Evolutionary conservation across 495 filamentous ascomycete genomes (phyloP).

Genomic region (Penicillium canariense): DNA sequence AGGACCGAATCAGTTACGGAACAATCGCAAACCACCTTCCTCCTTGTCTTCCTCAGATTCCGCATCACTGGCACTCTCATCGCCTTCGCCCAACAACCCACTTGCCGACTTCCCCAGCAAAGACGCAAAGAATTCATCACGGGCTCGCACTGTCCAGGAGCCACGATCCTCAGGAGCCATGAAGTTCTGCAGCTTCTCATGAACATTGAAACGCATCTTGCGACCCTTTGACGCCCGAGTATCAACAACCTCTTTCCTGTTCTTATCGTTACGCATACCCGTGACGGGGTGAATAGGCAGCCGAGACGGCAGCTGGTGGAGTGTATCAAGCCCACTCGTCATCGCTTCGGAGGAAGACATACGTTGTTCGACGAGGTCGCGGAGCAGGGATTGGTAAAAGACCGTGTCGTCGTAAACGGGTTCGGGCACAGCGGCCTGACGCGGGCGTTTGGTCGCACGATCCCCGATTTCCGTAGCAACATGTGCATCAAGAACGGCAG

Average conservation of each 20-base stretch:
- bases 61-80: conserved; percentile 48
- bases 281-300: conserved; percentile 45
- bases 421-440: conserved; percentile 16
- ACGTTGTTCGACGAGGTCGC: conserved; percentile 86
- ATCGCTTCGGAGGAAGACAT: conserved; percentile 52
- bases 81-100: conserved; percentile 68
- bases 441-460: conserved; percentile 59
- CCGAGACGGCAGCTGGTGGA: conserved; percentile 36
- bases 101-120: conserved; percentile 72
- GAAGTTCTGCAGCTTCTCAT: conserved; percentile 97
- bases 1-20: conserved; percentile 49
- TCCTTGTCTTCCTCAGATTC: conserved; percentile 55
- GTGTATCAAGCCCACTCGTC: conserved; percentile 42
- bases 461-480: conserved; percentile 62
- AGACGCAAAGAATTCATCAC: conserved; percentile 85
- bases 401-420: conserved; percentile 85
- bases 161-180: conserved; percentile 89
- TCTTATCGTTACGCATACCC: conserved; percentile 77
- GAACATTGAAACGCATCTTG: conserved; percentile 88
- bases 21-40: conserved; percentile 73
- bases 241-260: conserved; percentile 84
- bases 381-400: conserved; percentile 89
- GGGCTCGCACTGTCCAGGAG: conserved; percentile 70
- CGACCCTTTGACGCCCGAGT: conserved; percentile 93
- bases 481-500: conserved; percentile 71